phyloP scores from a whole-genome alignment of 768 basidiomycete genomes.

The Lyophyllum decastes region DNA sequence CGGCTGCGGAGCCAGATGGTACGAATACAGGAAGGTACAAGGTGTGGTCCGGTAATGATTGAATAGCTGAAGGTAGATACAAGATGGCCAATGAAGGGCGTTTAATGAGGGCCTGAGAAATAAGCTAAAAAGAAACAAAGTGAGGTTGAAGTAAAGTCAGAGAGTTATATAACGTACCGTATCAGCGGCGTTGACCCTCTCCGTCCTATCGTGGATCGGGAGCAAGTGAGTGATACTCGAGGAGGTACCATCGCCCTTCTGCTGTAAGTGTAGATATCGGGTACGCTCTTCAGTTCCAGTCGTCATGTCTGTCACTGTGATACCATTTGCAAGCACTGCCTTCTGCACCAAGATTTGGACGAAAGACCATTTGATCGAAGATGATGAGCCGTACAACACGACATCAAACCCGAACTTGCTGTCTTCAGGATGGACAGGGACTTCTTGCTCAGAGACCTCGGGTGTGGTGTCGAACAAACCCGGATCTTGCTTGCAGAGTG shows the following conservation, averaged over 20 bases:
- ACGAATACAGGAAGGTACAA: conserved; percentile 63
- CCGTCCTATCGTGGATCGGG: conserved; percentile 40
- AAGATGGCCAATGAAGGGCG: conserved; percentile 68
- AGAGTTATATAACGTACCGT: conserved; percentile 35
- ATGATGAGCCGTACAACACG: conserved; percentile 65
- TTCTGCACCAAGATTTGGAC: conserved; percentile 61
- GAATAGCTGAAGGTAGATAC: conserved; percentile 56
- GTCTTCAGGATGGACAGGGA: conserved; percentile 15
- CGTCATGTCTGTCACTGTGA: conserved; percentile 27
- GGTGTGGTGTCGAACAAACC: conserved; percentile 31
- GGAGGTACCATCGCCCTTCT: conserved; percentile 22
- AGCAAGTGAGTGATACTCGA: conserved; percentile 29
- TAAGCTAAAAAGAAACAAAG: conserved; percentile 41
- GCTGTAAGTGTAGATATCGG: conserved; percentile 31
- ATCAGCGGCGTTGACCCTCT: conserved; percentile 21
- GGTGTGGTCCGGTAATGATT: conserved; percentile 37
- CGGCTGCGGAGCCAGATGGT: conserved; percentile 22
- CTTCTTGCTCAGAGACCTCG: conserved; percentile 36
- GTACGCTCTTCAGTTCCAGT: conserved; percentile 22
- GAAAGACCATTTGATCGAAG: conserved; percentile 61
- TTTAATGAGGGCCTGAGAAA: conserved; percentile 34
- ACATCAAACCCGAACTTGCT: conserved; percentile 53
- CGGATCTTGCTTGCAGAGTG: conserved; percentile 33
- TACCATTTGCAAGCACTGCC: conserved; percentile 42
- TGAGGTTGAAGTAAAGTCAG: conserved; percentile 35